A percentile compares a stretch with the other conserved stretches of the same genome.
Evolutionary conservation across 371 early-diverging fungal genomes (phyloP).

Genomic region (Syncephalis fuscata): DNA sequence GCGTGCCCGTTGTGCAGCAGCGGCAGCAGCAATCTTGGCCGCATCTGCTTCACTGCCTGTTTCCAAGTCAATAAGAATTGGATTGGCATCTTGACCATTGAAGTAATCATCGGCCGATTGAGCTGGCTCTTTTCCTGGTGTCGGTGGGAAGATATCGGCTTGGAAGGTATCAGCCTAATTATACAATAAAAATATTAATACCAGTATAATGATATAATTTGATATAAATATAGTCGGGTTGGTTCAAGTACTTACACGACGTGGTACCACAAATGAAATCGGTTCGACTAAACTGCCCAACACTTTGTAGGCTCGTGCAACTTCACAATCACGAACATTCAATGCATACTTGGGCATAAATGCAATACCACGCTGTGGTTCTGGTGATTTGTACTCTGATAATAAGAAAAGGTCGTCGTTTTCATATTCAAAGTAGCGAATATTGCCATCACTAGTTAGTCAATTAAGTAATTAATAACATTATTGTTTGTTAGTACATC

Average conservation of each 20-base stretch:
- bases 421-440: constrained; percentile 93
- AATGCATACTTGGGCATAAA: constrained; percentile 90
- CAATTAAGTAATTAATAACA: too few relatives aligned
- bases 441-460: constrained; percentile 97
- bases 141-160: constrained; percentile 84
- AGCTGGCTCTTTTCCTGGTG: constrained; percentile 64
- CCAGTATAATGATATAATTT: background rate
- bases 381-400: constrained; percentile 74
- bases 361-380: constrained; percentile 88
- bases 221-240: background rate
- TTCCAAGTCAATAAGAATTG: constrained; percentile 69
- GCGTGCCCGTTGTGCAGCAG: too few relatives aligned
- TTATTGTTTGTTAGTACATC: too few relatives aligned
- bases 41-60: constrained; percentile 18
- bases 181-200: background rate
- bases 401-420: constrained; percentile 62
- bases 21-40: too few relatives aligned
- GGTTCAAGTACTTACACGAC: constrained; percentile 50
- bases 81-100: constrained; percentile 60
- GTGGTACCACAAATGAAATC: constrained; percentile 91
- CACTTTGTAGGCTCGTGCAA: constrained; percentile 88
- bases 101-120: constrained; percentile 85
- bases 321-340: constrained; percentile 72
- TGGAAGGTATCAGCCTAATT: constrained; percentile 90
- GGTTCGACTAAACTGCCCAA: constrained; percentile 77